Evolutionary conservation across 2,329 filamentous ascomycete species (phyloP).

Genomic region (Botryosphaeria dothidea): DNA sequence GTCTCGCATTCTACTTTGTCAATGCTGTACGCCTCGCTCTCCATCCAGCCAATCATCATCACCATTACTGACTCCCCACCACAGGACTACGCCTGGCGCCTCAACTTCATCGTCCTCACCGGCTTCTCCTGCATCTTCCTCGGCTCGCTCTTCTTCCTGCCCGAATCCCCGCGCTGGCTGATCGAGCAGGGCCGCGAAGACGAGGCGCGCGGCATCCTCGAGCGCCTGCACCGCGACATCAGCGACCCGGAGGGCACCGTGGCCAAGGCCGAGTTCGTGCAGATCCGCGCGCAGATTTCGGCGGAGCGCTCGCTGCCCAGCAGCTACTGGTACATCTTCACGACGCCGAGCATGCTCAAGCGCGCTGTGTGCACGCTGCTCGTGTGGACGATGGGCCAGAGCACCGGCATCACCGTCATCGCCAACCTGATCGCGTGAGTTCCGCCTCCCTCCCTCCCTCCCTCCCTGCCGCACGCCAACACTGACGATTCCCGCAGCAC

Average conservation of each 20-base stretch:
- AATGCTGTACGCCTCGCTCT: neutral
- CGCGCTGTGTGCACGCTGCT: slow-evolving; percentile 31
- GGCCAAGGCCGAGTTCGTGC: slow-evolving; percentile 29
- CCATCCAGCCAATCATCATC: neutral
- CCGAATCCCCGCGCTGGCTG: slow-evolving; percentile 61
- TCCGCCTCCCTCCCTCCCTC: fast-evolving
- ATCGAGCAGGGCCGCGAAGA: slow-evolving; percentile 57
- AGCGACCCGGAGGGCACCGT: slow-evolving; percentile 26
- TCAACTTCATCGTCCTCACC: slow-evolving; percentile 46
- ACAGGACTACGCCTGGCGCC: slow-evolving; percentile 49
- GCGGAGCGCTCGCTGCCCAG: slow-evolving; percentile 25
- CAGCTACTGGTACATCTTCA: slow-evolving; percentile 31
- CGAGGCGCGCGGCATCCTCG: slow-evolving; percentile 39
- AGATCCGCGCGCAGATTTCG: slow-evolving; percentile 33
- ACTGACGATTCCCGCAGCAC: slow-evolving; percentile 19
- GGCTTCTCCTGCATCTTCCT: slow-evolving; percentile 43
- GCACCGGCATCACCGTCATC: slow-evolving; percentile 33
- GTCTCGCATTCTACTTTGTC: slow-evolving; percentile 28
- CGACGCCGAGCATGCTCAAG: slow-evolving; percentile 29
- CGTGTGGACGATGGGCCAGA: slow-evolving; percentile 33
- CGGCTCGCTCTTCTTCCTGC: slow-evolving; percentile 49
- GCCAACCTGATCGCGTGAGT: slow-evolving; percentile 28
- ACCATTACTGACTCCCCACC: neutral
- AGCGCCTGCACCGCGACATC: slow-evolving; percentile 27
- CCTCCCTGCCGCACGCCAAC: too few relatives aligned